Conservation (phyloP, 1,284 basidiomycete genomes). For the Microbotryum violaceum region DNA sequence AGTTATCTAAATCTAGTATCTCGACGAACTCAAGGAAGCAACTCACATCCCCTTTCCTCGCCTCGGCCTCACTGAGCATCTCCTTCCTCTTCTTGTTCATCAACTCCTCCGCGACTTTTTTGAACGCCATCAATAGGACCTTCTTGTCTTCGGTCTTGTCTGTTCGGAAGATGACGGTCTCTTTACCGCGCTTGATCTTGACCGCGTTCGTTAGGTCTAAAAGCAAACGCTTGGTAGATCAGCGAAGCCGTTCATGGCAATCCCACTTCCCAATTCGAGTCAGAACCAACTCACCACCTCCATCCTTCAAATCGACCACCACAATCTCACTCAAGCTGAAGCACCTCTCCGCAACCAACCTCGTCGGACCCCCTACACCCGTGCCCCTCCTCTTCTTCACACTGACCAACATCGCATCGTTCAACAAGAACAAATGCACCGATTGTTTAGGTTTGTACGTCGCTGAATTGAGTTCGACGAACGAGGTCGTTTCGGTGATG, state of each 20-base stretch:
- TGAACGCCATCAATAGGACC: constrained; percentile 71
- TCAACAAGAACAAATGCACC: constrained; percentile 82
- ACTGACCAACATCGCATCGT: constrained; percentile 84
- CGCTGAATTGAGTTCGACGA: constrained; percentile 81
- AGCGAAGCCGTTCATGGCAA: not conserved
- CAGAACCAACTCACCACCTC: constrained; percentile 55
- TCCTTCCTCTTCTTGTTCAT: constrained; percentile 80
- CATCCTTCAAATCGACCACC: constrained; percentile 91
- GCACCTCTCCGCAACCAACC: constrained; percentile 81
- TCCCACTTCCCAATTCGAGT: not conserved
- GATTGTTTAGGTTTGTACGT: constrained; percentile 87
- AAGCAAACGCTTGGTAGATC: not conserved
- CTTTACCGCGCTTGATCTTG: constrained; percentile 88
- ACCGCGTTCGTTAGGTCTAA: constrained; percentile 87
- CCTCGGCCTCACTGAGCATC: constrained; percentile 44
- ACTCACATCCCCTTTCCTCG: constrained; percentile 31
- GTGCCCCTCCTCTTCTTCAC: constrained; percentile 43
- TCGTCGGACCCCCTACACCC: constrained; percentile 51
- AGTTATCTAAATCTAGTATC: too few relatives aligned
- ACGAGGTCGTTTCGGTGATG: constrained; percentile 73
- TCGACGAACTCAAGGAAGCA: too few relatives aligned
- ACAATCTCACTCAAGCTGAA: constrained; percentile 88
- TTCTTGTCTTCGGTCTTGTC: constrained; percentile 78
- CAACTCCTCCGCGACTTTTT: constrained; percentile 85
- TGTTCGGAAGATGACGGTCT: constrained; percentile 86